phyloP scores from a whole-genome alignment of 2,329 filamentous ascomycete species.

The Kalaharituber pfeilii region DNA sequence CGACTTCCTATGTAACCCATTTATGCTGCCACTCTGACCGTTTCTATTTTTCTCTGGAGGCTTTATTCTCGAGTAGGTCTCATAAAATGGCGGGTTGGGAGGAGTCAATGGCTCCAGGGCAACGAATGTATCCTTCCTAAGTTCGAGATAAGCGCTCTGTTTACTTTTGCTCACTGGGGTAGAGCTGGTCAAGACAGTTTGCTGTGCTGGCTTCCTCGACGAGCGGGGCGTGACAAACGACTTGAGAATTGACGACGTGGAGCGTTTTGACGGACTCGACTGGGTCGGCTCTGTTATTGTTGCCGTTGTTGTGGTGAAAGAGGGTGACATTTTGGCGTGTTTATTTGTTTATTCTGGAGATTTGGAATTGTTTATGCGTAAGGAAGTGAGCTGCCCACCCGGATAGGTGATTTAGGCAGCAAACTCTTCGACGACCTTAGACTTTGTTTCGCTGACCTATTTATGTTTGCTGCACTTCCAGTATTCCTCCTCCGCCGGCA shows the following conservation, averaged over 20 bases:
- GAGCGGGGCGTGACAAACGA: slow-evolving; percentile 18
- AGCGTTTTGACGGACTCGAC: slow-evolving; percentile 11
- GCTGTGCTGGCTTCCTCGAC: background rate
- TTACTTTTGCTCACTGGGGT: slow-evolving; percentile 1
- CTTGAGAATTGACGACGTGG: slow-evolving; percentile 17
- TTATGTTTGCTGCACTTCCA: background rate
- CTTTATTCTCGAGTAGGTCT: slow-evolving; percentile 5
- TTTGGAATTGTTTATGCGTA: background rate
- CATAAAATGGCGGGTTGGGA: slow-evolving; percentile 14
- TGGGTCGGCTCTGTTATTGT: background rate
- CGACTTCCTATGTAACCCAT: slow-evolving; percentile 15
- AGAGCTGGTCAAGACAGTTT: slow-evolving; percentile 3
- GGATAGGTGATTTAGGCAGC: background rate
- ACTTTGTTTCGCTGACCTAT: background rate
- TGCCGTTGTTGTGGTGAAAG: background rate
- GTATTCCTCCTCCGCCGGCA: background rate
- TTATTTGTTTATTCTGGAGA: background rate
- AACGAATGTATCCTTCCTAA: slow-evolving; percentile 11
- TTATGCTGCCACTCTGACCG: background rate
- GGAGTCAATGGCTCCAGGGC: slow-evolving; percentile 15
- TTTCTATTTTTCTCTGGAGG: background rate
- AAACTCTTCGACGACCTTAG: background rate
- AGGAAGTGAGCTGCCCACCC: background rate
- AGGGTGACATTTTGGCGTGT: background rate
- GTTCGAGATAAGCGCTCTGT: slow-evolving; percentile 13